phyloP scores from a whole-genome alignment of 2,329 filamentous ascomycete species.

The Pyrenochaeta sp. region DNA sequence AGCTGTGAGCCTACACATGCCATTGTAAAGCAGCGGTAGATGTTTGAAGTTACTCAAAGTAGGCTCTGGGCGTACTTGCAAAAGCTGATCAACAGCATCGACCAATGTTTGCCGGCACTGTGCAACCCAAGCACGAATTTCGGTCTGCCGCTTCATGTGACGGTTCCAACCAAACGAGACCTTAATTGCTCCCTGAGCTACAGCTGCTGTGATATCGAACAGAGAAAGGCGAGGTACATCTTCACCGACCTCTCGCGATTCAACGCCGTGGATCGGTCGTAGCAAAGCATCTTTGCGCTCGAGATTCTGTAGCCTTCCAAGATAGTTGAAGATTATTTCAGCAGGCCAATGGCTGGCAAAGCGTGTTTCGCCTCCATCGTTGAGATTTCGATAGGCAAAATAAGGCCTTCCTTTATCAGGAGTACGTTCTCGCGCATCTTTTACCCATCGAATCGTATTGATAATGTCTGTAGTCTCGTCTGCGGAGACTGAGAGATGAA shows the following conservation, averaged over 20 bases:
- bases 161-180: constrained; percentile 44
- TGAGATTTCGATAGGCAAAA: constrained; percentile 39
- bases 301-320: constrained; percentile 41
- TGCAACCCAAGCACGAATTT: constrained; percentile 41
- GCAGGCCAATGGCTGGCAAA: constrained; percentile 45
- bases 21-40: constrained; percentile 42
- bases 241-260: constrained; percentile 34
- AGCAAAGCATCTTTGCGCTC: constrained; percentile 41
- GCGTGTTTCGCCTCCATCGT: constrained; percentile 31
- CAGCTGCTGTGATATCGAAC: constrained; percentile 42
- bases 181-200: constrained; percentile 40
- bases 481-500: constrained; percentile 31
- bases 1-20: constrained; percentile 29
- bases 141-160: constrained; percentile 38
- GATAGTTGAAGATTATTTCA: constrained; percentile 45
- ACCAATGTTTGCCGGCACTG: constrained; percentile 39
- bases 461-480: constrained; percentile 40
- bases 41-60: constrained; percentile 41
- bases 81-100: constrained; percentile 39
- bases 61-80: constrained; percentile 34
- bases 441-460: constrained; percentile 44
- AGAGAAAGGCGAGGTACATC: constrained; percentile 40
- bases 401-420: constrained; percentile 45
- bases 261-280: constrained; percentile 27
- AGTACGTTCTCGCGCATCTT: constrained; percentile 39